Base-by-base conservation (phyloP, 306 rosid genomes). In the Prunus salicina region DNA sequence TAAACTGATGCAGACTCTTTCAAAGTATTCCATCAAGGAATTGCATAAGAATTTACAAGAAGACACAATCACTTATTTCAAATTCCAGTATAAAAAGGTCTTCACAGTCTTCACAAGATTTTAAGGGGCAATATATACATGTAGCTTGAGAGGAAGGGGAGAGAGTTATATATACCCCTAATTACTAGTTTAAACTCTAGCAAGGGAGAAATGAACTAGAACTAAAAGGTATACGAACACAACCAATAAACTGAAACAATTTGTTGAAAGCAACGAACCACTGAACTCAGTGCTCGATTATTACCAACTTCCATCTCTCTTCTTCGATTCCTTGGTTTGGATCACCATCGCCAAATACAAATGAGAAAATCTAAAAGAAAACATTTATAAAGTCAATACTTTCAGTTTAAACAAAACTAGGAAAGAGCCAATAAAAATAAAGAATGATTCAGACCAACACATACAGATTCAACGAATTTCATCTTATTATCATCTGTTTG, bases 261-360 rank as follows among this genome's bases (percentile, higher is more conserved):
- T 60, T 84, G 63, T 80, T 78, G 50, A 88, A 81, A 82, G 92
- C 93, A 90, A 95, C 92, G 83, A 93, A 92, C 96, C 92, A 90
- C 96, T 84, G 82, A 90, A 87, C 82, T 87, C 84, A 90, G 93
- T 86, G 89, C 97, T 83, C 89, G 80, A 90, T 82, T 87, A 96
- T 91, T 96, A 96, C 99, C 99, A 96, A 96, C 98, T 92, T 96
- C 99, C 99, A 96, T 88, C 99, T 92, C 92, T 96, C 98, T 89
- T 96, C 99, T 92, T 96, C 99, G 34, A 92, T 92, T 92, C 96
- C 99, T 96, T 92, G 96, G 93, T 96, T 96, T 49, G 99, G 99
- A 89, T 96, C 98, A 67, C 99, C 99, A 60, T 96, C 99, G 75
- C 99, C 99, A 81, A 96, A 96, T 45, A 96, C 99, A 78, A 92